Percentiles rank a stretch among this genome's conserved stretches.
Conservation (phyloP, 306 rosid genomes). For the Malus sylvestris region DNA sequence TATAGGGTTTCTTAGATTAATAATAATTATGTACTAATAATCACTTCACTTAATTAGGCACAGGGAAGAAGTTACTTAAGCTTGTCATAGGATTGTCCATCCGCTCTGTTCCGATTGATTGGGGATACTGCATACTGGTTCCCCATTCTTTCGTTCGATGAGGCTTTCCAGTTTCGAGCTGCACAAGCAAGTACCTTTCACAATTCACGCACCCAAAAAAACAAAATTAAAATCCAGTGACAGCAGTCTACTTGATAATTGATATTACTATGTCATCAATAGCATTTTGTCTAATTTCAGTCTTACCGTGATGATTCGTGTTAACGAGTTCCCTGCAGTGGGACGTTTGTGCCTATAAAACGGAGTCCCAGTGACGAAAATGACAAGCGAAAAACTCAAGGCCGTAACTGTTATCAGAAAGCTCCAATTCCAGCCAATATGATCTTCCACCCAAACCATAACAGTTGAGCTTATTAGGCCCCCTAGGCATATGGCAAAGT, state of each 20-base stretch:
- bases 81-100: conserved; percentile 1
- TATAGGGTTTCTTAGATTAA: neutral
- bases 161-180: neutral
- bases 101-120: neutral
- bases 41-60: neutral
- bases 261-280: too few species aligned
- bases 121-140: neutral
- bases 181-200: conserved; percentile 24
- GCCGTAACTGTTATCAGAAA: conserved; percentile 10
- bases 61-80: conserved; percentile 4
- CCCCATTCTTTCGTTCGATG: neutral
- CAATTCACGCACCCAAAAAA: neutral
- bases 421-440: conserved; percentile 26
- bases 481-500: conserved; percentile 21
- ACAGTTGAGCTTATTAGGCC: conserved; percentile 20
- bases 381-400: conserved; percentile 7
- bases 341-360: conserved; percentile 26
- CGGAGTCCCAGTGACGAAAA: conserved; percentile 17
- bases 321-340: conserved; percentile 21
- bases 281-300: too few species aligned
- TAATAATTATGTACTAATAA: neutral
- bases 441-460: conserved; percentile 35
- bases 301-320: conserved; percentile 25
- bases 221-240: neutral
- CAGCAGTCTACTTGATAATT: neutral